phyloP scores from a whole-genome alignment of 164 flowering plant genomes.

The Taxillus chinensis region DNA sequence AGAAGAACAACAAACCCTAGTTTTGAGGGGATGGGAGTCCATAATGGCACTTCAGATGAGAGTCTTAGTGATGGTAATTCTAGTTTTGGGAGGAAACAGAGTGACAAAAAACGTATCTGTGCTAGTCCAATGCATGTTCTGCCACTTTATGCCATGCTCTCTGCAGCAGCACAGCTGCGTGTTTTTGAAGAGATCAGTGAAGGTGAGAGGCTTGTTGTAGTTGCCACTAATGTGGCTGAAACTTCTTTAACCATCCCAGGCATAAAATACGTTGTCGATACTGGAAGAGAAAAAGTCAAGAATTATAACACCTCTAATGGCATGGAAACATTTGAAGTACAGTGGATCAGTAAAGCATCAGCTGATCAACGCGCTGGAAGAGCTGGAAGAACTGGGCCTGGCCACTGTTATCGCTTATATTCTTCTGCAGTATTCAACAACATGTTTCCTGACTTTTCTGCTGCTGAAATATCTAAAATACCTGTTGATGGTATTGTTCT shows the following conservation, averaged over 20 bases:
- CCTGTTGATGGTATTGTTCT: slow-evolving; percentile 94
- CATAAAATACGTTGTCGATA: slow-evolving; percentile 91
- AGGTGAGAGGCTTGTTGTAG: slow-evolving; percentile 86
- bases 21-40: slow-evolving; percentile 10
- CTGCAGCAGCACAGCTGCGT: slow-evolving; percentile 76
- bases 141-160: slow-evolving; percentile 96
- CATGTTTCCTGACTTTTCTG: slow-evolving; percentile 58
- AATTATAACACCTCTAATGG: slow-evolving; percentile 68
- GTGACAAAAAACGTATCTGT: slow-evolving; percentile 10
- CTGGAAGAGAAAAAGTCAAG: slow-evolving; percentile 94
- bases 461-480: slow-evolving; percentile 73
- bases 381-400: slow-evolving; percentile 98
- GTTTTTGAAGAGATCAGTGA: slow-evolving; percentile 72
- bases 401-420: slow-evolving; percentile 91
- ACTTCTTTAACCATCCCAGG: slow-evolving; percentile 98
- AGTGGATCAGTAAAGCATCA: slow-evolving; percentile 98
- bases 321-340: slow-evolving; percentile 76
- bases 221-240: slow-evolving; percentile 98
- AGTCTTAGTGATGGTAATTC: slow-evolving; percentile 11
- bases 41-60: slow-evolving; percentile 12
- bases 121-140: slow-evolving; percentile 49
- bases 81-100: slow-evolving; percentile 10
- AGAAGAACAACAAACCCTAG: slow-evolving; percentile 22
- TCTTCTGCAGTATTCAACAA: slow-evolving; percentile 84
- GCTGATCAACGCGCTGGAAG: slow-evolving; percentile 98